Percentiles rank a stretch among this genome's conserved stretches.
These are phyloP conservation scores for Pholiota adiposa DNA, from an alignment of 1,284 basidiomycete genomes.

Conservation along the genomic window DNA sequence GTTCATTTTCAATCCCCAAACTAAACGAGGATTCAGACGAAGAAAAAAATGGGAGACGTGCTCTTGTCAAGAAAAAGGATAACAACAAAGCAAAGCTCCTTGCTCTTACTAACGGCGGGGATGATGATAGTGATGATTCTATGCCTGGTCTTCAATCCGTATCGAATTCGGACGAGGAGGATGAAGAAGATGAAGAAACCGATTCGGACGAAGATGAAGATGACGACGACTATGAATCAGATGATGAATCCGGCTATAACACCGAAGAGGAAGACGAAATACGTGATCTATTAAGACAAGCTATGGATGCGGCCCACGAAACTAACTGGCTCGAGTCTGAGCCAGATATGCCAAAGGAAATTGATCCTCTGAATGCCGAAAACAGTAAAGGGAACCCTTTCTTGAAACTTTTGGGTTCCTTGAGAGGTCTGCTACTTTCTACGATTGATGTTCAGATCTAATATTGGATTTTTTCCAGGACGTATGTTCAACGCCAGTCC, in stretches of 20 bases:
- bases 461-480: slow-evolving; percentile 42
- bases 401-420: slow-evolving; percentile 67
- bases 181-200: slow-evolving; percentile 40
- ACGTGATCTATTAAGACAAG: slow-evolving; percentile 63
- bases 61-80: slow-evolving; percentile 28
- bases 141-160: slow-evolving; percentile 69
- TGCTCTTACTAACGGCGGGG: slow-evolving; percentile 50
- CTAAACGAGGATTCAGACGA: slow-evolving; percentile 30
- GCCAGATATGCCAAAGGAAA: slow-evolving; percentile 42
- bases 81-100: slow-evolving; percentile 47
- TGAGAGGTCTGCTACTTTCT: slow-evolving; percentile 55
- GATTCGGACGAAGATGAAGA: slow-evolving; percentile 43
- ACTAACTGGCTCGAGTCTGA: slow-evolving; percentile 57
- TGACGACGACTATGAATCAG: slow-evolving; percentile 34
- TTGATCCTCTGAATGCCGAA: slow-evolving; percentile 44
- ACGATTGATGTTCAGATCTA: background rate
- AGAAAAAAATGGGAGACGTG: slow-evolving; percentile 22
- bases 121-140: slow-evolving; percentile 47
- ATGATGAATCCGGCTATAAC: slow-evolving; percentile 58
- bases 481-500: slow-evolving; percentile 71
- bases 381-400: slow-evolving; percentile 73
- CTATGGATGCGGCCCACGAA: slow-evolving; percentile 68
- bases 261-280: slow-evolving; percentile 71
- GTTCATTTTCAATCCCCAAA: slow-evolving; percentile 43
- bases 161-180: slow-evolving; percentile 57